A percentile compares a stretch with the other conserved stretches of the same genome.
Evolutionary conservation across 108 stramenopile species (phyloP).

Genomic region (Nitzschia sp.): DNA sequence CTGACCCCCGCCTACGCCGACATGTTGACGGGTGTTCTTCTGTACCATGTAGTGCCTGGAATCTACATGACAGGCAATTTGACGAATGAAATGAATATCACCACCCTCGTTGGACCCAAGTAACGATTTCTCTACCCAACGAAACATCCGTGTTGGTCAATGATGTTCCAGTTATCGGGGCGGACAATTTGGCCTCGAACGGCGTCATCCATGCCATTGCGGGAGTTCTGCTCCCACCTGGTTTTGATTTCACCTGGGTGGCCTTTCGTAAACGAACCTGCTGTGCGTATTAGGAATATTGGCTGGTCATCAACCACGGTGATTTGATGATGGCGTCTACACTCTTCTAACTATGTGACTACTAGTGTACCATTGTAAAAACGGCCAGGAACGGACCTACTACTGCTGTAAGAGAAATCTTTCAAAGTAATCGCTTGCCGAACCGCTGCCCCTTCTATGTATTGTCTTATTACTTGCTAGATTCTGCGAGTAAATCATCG

Average conservation of each 20-base stretch:
- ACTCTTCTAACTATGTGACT: too few species aligned
- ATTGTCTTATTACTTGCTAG: too few species aligned
- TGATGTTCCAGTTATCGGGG: constrained; percentile 12
- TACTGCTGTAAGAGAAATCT: too few species aligned
- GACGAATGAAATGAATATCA: not conserved
- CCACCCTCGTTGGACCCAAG: constrained; percentile 26
- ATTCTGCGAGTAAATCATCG: too few species aligned
- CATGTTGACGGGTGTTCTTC: constrained; percentile 1
- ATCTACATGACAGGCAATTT: not conserved
- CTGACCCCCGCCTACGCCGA: not conserved
- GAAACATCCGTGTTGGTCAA: not conserved
- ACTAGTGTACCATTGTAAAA: too few species aligned
- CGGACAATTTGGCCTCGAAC: constrained; percentile 39
- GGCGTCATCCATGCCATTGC: constrained; percentile 49
- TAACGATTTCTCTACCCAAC: not conserved
- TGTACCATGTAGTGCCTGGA: constrained; percentile 23
- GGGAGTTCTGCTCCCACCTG: constrained; percentile 30
- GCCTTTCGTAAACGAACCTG: not conserved
- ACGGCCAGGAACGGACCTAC: too few species aligned
- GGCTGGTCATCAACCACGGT: too few species aligned
- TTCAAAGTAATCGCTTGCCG: too few species aligned
- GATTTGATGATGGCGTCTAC: too few species aligned
- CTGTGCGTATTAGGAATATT: too few species aligned
- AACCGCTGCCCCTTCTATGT: too few species aligned
- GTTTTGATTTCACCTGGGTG: constrained; percentile 4